phyloP scores from a whole-genome alignment of 805 yeast species.

The Wickerhamiella lipophila region DNA sequence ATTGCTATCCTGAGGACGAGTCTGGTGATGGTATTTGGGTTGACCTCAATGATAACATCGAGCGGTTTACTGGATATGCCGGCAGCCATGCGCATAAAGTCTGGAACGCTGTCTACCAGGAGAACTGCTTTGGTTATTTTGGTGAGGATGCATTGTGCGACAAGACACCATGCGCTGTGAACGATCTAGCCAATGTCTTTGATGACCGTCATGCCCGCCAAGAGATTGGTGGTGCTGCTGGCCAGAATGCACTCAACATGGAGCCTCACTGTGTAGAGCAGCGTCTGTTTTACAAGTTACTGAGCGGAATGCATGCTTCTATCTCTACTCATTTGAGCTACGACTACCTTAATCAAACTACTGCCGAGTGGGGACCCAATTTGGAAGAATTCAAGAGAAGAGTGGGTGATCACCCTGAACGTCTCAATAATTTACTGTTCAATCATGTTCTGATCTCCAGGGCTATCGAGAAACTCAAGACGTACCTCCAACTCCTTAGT shows the following conservation, averaged over 20 bases:
- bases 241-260: conserved; percentile 28
- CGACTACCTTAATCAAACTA: conserved; percentile 57
- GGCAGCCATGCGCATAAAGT: conserved; percentile 86
- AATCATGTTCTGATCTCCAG: conserved; percentile 80
- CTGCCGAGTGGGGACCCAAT: conserved; percentile 78
- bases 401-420: conserved; percentile 81
- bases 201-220: conserved; percentile 20
- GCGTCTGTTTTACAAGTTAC: conserved; percentile 69
- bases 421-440: conserved; percentile 80
- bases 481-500: conserved; percentile 38
- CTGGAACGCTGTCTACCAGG: conserved; percentile 86
- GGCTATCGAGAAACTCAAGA: conserved; percentile 56
- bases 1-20: conserved; percentile 35
- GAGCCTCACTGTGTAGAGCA: conserved; percentile 67
- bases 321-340: conserved; percentile 85
- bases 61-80: conserved; percentile 90
- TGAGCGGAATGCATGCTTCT: conserved; percentile 92
- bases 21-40: conserved; percentile 50
- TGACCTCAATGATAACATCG: conserved; percentile 79
- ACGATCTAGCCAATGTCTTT: conserved; percentile 13
- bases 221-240: conserved; percentile 23
- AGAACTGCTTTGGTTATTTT: conserved; percentile 63
- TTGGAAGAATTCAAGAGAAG: conserved; percentile 70
- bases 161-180: neutral
- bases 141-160: conserved; percentile 19